Base-by-base conservation (phyloP, 352 stramenopile species). In the Globisporangium megalacanthum region DNA sequence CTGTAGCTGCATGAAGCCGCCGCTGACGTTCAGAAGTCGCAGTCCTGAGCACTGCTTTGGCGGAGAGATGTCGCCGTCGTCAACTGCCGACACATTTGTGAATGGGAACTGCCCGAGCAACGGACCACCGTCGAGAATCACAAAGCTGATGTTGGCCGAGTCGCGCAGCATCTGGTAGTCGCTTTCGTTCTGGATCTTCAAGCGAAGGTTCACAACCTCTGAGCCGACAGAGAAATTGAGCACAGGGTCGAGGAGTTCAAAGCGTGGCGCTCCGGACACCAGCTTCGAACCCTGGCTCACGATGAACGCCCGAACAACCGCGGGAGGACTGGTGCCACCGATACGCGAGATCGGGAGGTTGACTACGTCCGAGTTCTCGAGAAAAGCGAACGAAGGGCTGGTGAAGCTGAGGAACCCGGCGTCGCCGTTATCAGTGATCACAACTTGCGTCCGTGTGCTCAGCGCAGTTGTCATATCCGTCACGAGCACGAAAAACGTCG, bases 21-120 rank as follows among this genome's bases (percentile, higher is more conserved):
- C 78, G 1, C 76, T 81, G 10, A 57, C 52, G 6, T 47, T 47
- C 1, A 67, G 17, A 8, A 69, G 36, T 1, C 47, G 58, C 33
- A 86, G 42, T 45, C 48, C 62, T 8, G 62, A 72, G 42, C 70
- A 78, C 10, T 72, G 53, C 13, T 85, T 79, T 4, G 78, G 72
- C 3, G 65, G 47, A 1, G 78, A 88, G 8, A 85, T 55, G 49
- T 88, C 78, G 6, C 72, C 75, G 33, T 88, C 64, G 29, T 88
- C 78, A 11, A 73, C 25, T 1, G 74, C 73, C 7, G 68, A 82
- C 36, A 88, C 1, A 9, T 73, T 80, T 0, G 54, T 37, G 3
- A 49, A 54, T 1, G 45, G 13, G 6, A 63, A 49, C 0, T 50
- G 46, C 1, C 78, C 75, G 25, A 65, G 42, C 13, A 62, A 51